Conservation (phyloP, 768 basidiomycete genomes). For the Leccinum uliginosum region DNA sequence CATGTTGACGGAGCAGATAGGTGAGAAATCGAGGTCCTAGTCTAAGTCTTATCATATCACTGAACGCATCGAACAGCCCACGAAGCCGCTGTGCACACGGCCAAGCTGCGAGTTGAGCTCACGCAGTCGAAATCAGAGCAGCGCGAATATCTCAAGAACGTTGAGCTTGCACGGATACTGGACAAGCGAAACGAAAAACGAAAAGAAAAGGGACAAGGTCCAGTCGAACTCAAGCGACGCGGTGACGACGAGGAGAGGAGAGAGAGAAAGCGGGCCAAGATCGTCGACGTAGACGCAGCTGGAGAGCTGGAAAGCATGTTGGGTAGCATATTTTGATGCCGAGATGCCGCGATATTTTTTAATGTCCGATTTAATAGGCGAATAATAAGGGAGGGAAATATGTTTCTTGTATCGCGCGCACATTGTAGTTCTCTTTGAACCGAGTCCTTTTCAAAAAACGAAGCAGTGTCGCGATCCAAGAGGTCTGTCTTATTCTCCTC, state of each 20-base stretch:
- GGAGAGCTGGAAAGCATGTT: conserved; percentile 41
- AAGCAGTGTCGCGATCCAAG: conserved; percentile 54
- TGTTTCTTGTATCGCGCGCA: conserved; percentile 60
- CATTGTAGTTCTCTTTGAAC: conserved; percentile 30
- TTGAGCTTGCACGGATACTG: conserved; percentile 84
- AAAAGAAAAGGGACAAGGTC: conserved; percentile 52
- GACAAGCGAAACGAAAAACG: conserved; percentile 75
- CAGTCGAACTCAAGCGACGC: conserved; percentile 27
- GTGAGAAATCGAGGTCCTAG: conserved; percentile 48
- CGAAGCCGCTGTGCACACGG: conserved; percentile 83
- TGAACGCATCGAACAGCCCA: conserved; percentile 56
- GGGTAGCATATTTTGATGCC: conserved; percentile 46
- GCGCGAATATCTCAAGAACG: conserved; percentile 87
- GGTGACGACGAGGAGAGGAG: conserved; percentile 6
- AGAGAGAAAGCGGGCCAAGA: conserved; percentile 15
- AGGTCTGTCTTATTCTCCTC: conserved; percentile 80
- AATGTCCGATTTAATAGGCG: conserved; percentile 26
- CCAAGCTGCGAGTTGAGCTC: conserved; percentile 88
- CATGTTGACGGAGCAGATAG: conserved; percentile 98
- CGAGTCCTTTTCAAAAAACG: conserved; percentile 31
- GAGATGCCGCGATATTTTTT: conserved; percentile 9
- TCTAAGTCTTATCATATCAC: neutral
- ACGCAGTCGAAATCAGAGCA: conserved; percentile 87
- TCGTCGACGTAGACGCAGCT: neutral
- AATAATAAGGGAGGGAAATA: conserved; percentile 12